A percentile compares a stretch with the other conserved stretches of the same genome.
phyloP scores from a whole-genome alignment of 1,139 yeast species.

The Torulaspora globosa region DNA sequence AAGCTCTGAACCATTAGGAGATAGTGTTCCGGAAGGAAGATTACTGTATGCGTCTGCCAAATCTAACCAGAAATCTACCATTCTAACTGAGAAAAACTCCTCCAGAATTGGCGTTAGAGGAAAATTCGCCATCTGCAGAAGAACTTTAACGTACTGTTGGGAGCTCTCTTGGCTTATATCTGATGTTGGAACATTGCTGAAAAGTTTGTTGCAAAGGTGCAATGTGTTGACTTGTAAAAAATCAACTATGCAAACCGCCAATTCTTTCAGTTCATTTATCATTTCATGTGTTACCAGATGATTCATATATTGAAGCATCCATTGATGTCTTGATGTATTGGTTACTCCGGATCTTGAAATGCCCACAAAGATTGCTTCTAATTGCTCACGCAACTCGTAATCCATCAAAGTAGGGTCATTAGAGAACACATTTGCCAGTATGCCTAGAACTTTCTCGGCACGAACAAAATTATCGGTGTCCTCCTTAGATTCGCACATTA shows the following conservation, averaged over 20 bases:
- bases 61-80: conserved; percentile 78
- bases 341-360: conserved; percentile 26
- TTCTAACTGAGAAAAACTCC: conserved; percentile 62
- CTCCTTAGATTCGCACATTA: conserved; percentile 31
- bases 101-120: conserved; percentile 62
- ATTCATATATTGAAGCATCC: conserved; percentile 42
- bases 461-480: conserved; percentile 25
- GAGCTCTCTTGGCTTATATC: conserved; percentile 25
- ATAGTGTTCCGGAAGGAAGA: conserved; percentile 27
- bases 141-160: conserved; percentile 45
- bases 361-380: conserved; percentile 37
- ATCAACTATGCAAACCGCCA: conserved; percentile 50
- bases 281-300: conserved; percentile 42
- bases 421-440: conserved; percentile 36
- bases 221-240: conserved; percentile 52
- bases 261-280: conserved; percentile 45
- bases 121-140: conserved; percentile 55
- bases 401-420: conserved; percentile 37
- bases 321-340: conserved; percentile 28
- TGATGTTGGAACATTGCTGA: conserved; percentile 35
- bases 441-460: conserved; percentile 29
- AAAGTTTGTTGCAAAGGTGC: conserved; percentile 46
- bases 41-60: conserved; percentile 53
- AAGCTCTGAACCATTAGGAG: conserved; percentile 27
- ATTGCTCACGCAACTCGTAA: conserved; percentile 33